Evolutionary conservation across 257 asterid species (phyloP).

Genomic region (Solanum sparsipilum): DNA sequence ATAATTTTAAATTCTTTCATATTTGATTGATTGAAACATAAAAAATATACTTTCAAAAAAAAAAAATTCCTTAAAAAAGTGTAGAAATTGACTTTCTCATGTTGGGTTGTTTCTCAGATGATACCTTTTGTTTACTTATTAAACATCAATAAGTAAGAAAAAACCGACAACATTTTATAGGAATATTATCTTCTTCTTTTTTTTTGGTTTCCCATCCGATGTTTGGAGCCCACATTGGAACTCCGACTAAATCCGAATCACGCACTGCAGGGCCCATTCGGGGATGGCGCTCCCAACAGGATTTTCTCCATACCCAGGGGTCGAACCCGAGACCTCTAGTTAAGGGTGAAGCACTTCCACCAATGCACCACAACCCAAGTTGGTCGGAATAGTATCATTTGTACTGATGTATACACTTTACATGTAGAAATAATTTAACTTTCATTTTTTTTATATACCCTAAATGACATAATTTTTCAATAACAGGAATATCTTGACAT

Average conservation of each 20-base stretch:
- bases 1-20: neutral
- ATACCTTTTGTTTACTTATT: neutral
- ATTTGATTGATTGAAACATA: neutral
- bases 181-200: neutral
- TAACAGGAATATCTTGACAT: neutral
- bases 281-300: fast-evolving
- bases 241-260: no score
- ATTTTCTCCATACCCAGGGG: no score
- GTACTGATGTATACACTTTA: neutral
- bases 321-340: no score
- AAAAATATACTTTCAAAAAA: neutral
- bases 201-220: no score
- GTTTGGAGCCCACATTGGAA: fast-evolving
- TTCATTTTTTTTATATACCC: neutral
- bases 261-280: no score
- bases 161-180: neutral
- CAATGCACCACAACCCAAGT: no score
- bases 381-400: neutral
- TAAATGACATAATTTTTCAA: neutral
- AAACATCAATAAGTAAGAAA: neutral
- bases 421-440: neutral
- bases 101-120: neutral
- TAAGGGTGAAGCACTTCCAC: no score
- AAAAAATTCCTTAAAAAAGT: neutral
- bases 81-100: neutral